Base-by-base conservation (phyloP, 169 alveolate genomes). In the Gregarina niphandrodes region DNA sequence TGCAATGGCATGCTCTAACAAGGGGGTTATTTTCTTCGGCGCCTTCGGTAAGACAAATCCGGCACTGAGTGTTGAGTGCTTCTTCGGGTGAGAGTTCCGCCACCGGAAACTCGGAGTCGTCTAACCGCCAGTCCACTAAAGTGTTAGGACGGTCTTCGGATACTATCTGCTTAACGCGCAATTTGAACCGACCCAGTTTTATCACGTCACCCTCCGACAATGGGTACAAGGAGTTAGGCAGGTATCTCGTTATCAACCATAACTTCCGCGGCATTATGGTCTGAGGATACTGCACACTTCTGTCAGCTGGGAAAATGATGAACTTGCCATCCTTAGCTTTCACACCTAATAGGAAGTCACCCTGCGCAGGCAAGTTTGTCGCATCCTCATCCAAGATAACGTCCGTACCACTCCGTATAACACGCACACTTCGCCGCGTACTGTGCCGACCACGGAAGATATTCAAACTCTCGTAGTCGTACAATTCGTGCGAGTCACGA, bases 1-100 rank as follows among this genome's bases (percentile, higher is more conserved):
- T 68, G 53, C 97, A 91, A 32, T 71, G 75, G 45, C 98, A 91
- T 1, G 96, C 95, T 5, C 84, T 61, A 31, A 91, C 68, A 49
- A 87, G 80, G 9, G 96, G 96, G 7, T 73, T 75, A 26, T 70
- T 73, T 45, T 64, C 80, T 21, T 56, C 63, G 30, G 66, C 55
- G 4, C 89, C 86, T 45, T 83, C 95, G 29, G 73, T 58, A 38
- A 83, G 59, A 54, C 95, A 83, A 13, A 83, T 83, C 18, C 95
- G 64, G 45, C 95, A 83, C 47, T 78, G 84, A 35, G 69, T 45
- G 22, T 57, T 20, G 38, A 44, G 40, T 35, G 1, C 28, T 2
- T 17, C 37, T 36, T 46, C 34, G 40, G 42, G 42, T 28, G 49
- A 38, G 12, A 40, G 34, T 13, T n/a, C 0, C n/a, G 44, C 31